Evolutionary conservation across 2,329 filamentous ascomycete genomes (phyloP).

Genomic region (Aspergillus amoenus): DNA sequence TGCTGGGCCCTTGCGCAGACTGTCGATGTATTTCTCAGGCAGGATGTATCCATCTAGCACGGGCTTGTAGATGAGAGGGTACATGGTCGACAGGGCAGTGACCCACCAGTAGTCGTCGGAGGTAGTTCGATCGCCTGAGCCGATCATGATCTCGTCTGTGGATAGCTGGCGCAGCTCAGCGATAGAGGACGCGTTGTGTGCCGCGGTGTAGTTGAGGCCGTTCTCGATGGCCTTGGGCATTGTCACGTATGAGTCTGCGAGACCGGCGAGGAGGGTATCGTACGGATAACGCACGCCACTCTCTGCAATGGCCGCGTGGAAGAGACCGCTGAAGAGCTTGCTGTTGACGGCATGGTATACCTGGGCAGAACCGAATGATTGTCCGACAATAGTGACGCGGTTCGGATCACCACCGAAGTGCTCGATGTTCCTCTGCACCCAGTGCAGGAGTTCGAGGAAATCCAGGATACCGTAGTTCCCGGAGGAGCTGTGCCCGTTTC

Average conservation of each 20-base stretch:
- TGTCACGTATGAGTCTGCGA: conserved; percentile 30
- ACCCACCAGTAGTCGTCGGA: conserved; percentile 24
- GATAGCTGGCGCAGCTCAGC: conserved; percentile 23
- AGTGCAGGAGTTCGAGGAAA: conserved; percentile 56
- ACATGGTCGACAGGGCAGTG: conserved; percentile 27
- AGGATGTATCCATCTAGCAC: conserved; percentile 27
- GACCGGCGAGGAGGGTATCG: conserved; percentile 28
- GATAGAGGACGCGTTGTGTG: conserved; percentile 25
- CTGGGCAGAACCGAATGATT: conserved; percentile 32
- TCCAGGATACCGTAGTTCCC: conserved; percentile 47
- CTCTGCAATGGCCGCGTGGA: conserved; percentile 31
- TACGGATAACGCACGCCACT: conserved; percentile 31
- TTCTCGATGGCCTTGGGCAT: conserved; percentile 27
- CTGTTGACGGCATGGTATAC: conserved; percentile 33
- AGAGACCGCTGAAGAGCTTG: conserved; percentile 28
- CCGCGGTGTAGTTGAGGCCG: conserved; percentile 25
- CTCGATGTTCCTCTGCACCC: conserved; percentile 54
- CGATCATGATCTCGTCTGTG: conserved; percentile 25
- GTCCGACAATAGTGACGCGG: conserved; percentile 45
- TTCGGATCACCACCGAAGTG: conserved; percentile 54
- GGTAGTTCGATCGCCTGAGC: conserved; percentile 26
- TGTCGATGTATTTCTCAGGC: conserved; percentile 26
- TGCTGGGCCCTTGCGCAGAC: conserved; percentile 26
- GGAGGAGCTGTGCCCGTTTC: conserved; percentile 25
- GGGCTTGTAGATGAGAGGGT: conserved; percentile 32